phyloP scores from a whole-genome alignment of 2,329 filamentous ascomycete species.

The Neofusicoccum ribis region DNA sequence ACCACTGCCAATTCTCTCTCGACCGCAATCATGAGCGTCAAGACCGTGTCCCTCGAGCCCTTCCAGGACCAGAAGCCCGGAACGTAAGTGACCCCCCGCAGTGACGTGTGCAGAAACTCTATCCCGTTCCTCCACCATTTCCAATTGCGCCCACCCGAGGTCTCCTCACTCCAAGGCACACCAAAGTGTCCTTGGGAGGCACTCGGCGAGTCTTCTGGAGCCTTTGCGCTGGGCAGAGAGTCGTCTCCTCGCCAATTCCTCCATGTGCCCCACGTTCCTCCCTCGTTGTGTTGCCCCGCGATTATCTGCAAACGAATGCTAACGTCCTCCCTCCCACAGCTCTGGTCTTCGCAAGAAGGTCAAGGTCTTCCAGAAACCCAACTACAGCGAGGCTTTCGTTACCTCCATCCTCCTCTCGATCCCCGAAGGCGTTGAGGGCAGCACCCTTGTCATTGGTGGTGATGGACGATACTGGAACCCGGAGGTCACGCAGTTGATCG shows the following conservation, averaged over 20 bases:
- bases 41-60: conserved; percentile 78
- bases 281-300: neutral
- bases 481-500: conserved; percentile 93
- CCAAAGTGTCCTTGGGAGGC: no score
- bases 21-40: conserved; percentile 59
- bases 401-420: conserved; percentile 94
- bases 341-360: conserved; percentile 99
- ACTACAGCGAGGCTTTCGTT: conserved; percentile 97
- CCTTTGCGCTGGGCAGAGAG: no score
- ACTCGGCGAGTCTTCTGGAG: no score
- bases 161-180: no score
- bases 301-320: neutral
- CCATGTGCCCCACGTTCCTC: no score
- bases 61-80: conserved; percentile 98
- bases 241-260: no score
- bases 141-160: conserved; percentile 15
- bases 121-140: conserved; percentile 22
- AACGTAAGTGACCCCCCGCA: conserved; percentile 69
- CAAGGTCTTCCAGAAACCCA: conserved; percentile 89
- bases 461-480: conserved; percentile 98
- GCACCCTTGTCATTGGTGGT: conserved; percentile 93
- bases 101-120: neutral
- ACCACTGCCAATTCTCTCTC: neutral
- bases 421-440: conserved; percentile 84
- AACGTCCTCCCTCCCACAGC: conserved; percentile 48